These are phyloP conservation scores for Botryotinia narcissicola DNA, from an alignment of 2,329 filamentous ascomycete genomes.

Conservation along the genomic window DNA sequence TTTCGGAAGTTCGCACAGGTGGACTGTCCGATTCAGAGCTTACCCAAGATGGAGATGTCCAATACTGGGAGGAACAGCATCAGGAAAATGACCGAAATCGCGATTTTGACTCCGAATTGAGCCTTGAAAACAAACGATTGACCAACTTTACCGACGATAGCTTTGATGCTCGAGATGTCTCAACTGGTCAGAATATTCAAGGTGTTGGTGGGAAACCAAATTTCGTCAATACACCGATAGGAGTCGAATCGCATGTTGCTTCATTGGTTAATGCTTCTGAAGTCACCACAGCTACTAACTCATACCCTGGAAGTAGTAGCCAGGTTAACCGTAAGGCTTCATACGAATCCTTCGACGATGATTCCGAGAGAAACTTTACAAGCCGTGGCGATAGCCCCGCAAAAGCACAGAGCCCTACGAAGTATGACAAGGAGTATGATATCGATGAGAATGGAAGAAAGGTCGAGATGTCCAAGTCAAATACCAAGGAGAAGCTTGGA, in stretches of 20 bases:
- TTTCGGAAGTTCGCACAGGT: constrained; percentile 37
- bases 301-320: constrained; percentile 45
- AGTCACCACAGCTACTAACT: constrained; percentile 64
- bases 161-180: constrained; percentile 51
- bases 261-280: constrained; percentile 79
- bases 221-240: constrained; percentile 68
- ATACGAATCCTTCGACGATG: constrained; percentile 39
- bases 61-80: constrained; percentile 40
- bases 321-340: constrained; percentile 36
- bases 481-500: constrained; percentile 33
- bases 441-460: constrained; percentile 39
- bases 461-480: constrained; percentile 35
- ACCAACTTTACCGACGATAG: constrained; percentile 57
- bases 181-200: constrained; percentile 67
- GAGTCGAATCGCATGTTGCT: constrained; percentile 85
- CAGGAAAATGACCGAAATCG: constrained; percentile 40
- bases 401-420: constrained; percentile 39
- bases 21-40: constrained; percentile 45
- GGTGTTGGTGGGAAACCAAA: constrained; percentile 71
- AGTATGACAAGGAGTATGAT: constrained; percentile 37
- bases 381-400: constrained; percentile 45
- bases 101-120: constrained; percentile 55
- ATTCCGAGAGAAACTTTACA: constrained; percentile 38
- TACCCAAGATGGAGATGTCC: constrained; percentile 42
- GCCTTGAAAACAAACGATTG: constrained; percentile 53